Evolutionary conservation across 2,329 filamentous ascomycete genomes (phyloP), one percentile per base, ranked within the genome.

Genomic region (Clarireedia homoeocarpa): DNA sequence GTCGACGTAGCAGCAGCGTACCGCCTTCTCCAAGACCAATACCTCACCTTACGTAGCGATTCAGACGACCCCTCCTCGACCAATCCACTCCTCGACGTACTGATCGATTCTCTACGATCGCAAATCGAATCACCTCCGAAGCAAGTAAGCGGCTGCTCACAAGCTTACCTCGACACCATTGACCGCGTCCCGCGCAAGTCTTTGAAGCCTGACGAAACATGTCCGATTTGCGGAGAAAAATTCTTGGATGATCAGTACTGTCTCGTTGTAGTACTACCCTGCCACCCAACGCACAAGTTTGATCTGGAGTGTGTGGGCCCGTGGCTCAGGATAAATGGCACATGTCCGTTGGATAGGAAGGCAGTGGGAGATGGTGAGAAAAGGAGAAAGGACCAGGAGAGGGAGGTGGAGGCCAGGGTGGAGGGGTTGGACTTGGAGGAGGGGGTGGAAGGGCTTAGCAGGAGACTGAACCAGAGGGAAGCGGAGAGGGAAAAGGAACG

Each of bases 241-340:
- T 84, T 81, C 65, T 72, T 84, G 48, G 81, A 85, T 63, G 83
- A 86, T 64, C 71, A 74, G 63, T 84, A 81, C 66, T 80, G 77
- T 55, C 73, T 86, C 2, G 82, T 86, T 12, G 83, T 86, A 27
- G 77, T 83, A 72, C 73, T 86, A 65, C 82, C 82, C 42, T 86
- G 83, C 66, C 74, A 82, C 63, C 74, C 73, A 34, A 72, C 69
- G 42, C 83, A 86, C 68, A 71, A 71, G 50, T 86, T 84, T 66
- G 83, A 86, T 64, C 70, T 86, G n/a, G 83, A 86, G 71, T 86
- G 83, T 64, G 81, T 86, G 2, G 79, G 77, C 3, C 83, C 83
- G 6, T 86, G 83, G 83, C 67, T 86, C 67, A 72, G 77, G 67
- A 77, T 80, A 64, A 83, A 85, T 70, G 83, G 83, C 39, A 84